Base-by-base conservation (phyloP, 352 stramenopile species). In the Globisporangium emineosum region DNA sequence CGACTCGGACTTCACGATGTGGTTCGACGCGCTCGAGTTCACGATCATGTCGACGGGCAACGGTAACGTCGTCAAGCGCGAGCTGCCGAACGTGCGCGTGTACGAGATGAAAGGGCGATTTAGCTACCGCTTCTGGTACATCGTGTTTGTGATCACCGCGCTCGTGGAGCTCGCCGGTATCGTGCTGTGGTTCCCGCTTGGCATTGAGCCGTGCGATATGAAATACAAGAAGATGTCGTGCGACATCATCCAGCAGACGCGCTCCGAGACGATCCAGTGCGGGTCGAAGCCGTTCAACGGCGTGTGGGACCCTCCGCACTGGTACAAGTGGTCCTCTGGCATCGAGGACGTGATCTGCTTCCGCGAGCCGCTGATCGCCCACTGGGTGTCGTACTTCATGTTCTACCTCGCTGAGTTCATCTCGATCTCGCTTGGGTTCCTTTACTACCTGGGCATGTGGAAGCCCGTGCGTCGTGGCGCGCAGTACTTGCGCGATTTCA, bases 401-500 rank as follows among this genome's bases (percentile, higher is more conserved):
- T 89, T 91, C 59, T 88, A 87, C 55, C 68, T 91, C 35, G 64
- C 82, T 25, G 82, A 91, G 59, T 87, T 88, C 60, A 89, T 89
- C 65, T 88, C 78, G 15, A 89, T 91, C 62, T 72, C 77, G 7
- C 73, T 91, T 19, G 82, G 82, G 0, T 84, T 83, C 53, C 47
- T 88, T 5, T 91, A 91, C 69, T 91, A 91, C 65, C 70, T 91
- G 32, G 82, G 82, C 32, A 91, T 91, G 82, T 91, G 82, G 82
- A 89, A 87, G 64, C 82, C 82, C 3, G 82, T 91, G 42, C 82
- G 82, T 70, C 82, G 82, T 30, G 82, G 82, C 6, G 82, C 82
- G 32, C 78, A 82, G 9, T 91, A 89, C 65, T 62, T 91, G 23
- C 60, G 70, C 2, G 82, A 91, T 49, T 91, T 91, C 55, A 85